Conservation (phyloP, 2,329 filamentous ascomycete genomes). For the Trichoderma pleuroti region DNA sequence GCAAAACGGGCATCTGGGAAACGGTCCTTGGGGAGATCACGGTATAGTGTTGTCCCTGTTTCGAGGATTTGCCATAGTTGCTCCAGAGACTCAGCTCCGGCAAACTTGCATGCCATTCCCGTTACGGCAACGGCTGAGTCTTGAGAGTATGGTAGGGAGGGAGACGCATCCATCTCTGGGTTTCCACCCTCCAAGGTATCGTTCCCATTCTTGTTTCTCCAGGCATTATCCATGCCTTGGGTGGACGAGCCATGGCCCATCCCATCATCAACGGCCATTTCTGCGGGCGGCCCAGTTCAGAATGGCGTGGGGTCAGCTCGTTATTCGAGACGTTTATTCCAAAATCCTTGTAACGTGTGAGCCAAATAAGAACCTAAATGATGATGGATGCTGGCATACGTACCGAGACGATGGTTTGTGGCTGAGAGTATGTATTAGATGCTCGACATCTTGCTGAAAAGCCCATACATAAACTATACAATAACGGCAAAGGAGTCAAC, state of each 20-base stretch:
- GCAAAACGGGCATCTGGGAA: background rate
- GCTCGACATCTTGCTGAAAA: background rate
- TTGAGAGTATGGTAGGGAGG: background rate
- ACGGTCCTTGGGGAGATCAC: background rate
- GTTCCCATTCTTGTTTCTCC: background rate
- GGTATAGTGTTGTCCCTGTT: constrained; percentile 15
- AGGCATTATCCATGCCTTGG: background rate
- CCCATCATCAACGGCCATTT: background rate
- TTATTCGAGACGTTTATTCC: background rate
- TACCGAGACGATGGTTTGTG: background rate
- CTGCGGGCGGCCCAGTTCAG: background rate
- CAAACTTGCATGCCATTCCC: constrained; percentile 38
- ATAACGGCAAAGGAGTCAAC: background rate
- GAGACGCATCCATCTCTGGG: background rate
- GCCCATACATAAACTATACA: background rate
- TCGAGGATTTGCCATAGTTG: constrained; percentile 32
- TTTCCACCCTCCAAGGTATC: background rate
- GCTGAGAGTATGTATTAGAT: background rate
- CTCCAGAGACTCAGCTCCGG: constrained; percentile 33
- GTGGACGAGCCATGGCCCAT: background rate
- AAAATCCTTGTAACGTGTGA: background rate
- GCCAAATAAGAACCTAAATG: background rate
- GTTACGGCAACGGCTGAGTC: constrained; percentile 33
- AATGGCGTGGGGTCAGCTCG: background rate
- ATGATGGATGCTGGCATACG: background rate